Evolutionary conservation across 176 grass and related monocot genomes (phyloP).

Genomic region (Pontederia crassipes): DNA sequence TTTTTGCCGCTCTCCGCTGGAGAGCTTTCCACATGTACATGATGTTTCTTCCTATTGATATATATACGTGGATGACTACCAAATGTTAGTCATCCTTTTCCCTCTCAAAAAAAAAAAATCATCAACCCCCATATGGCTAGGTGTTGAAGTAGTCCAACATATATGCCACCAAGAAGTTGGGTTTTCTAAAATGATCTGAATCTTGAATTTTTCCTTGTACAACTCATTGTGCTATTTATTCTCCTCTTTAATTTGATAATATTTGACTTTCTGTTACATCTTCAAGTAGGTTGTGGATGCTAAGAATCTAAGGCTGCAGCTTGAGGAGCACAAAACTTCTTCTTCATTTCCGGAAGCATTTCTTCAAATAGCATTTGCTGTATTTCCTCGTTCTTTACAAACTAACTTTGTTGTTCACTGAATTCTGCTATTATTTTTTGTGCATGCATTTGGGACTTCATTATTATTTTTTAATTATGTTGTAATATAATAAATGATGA

Average conservation of each 20-base stretch:
- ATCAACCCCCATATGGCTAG: too few species aligned
- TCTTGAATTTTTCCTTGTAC: too few species aligned
- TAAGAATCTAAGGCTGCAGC: slow-evolving; percentile 84
- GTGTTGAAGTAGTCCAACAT: too few species aligned
- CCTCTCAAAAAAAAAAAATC: too few species aligned
- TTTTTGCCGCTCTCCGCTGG: too few species aligned
- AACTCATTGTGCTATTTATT: background rate
- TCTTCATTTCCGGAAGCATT: slow-evolving; percentile 86
- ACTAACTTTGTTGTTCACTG: slow-evolving; percentile 15
- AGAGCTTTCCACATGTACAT: too few species aligned
- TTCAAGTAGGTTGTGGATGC: slow-evolving; percentile 68
- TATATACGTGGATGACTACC: too few species aligned
- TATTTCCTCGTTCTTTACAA: slow-evolving; percentile 24
- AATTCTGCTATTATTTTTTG: background rate
- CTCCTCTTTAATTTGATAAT: background rate
- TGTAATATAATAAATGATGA: too few species aligned
- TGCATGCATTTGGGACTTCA: slow-evolving; percentile 3
- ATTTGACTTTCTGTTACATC: slow-evolving; percentile 2
- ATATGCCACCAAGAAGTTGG: too few species aligned
- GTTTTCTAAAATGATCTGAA: too few species aligned
- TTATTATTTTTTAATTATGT: background rate
- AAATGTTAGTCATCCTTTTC: too few species aligned
- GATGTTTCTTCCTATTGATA: too few species aligned
- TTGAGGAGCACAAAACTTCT: slow-evolving; percentile 55
- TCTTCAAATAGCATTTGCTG: slow-evolving; percentile 94